Evolutionary conservation across 805 yeast species (phyloP), one percentile per base, ranked within the genome.

Genomic region (Schwanniomyces polymorphus): DNA sequence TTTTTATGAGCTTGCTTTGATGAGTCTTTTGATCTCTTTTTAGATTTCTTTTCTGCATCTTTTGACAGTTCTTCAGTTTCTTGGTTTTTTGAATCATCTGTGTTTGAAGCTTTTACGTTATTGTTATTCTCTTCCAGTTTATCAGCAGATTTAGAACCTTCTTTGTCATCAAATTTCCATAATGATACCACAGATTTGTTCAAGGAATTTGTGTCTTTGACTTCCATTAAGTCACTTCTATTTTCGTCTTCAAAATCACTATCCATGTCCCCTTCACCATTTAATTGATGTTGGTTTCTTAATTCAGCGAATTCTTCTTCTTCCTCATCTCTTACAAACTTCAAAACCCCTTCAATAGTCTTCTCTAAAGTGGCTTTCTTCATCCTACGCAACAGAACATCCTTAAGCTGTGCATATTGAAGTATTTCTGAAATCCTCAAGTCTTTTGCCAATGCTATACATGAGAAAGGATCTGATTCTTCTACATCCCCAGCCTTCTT

Each of bases 141-240:
- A 21, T 10, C 14, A 4, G 42, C 51, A 6, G 41, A 26, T 4
- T 37, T 45, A 8, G 37, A 46, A 10, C 45, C 50, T 3, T 47
- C 41, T 3, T 44, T 47, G 7, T 49, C 52, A 8, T 46, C 41
- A 11, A 46, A 44, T 28, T 70, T 76, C 97, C 97, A 91, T 41
- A 82, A 63, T 16, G 81, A 75, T 0, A 87, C 87, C 2, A 91
- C 86, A 17, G 86, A 80, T 58, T 85, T 88, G 63, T 92, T 92
- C 68, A 90, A 77, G 3, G 78, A 70, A 56, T 91, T 91, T 2
- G 74, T 61, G 47, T 88, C 88, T 42, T 70, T 72, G 5, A 79
- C 89, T 3, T 79, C 81, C 88, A 88, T 82, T 47, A 89, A 54
- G 21, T 80, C 80, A 21, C 60, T 63, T 25, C 64, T 71, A 28